A percentile compares a stretch with the other conserved stretches of the same genome.
These are phyloP conservation scores for Candida oleophila DNA, from an alignment of 805 yeast species.

Conservation along the genomic window DNA sequence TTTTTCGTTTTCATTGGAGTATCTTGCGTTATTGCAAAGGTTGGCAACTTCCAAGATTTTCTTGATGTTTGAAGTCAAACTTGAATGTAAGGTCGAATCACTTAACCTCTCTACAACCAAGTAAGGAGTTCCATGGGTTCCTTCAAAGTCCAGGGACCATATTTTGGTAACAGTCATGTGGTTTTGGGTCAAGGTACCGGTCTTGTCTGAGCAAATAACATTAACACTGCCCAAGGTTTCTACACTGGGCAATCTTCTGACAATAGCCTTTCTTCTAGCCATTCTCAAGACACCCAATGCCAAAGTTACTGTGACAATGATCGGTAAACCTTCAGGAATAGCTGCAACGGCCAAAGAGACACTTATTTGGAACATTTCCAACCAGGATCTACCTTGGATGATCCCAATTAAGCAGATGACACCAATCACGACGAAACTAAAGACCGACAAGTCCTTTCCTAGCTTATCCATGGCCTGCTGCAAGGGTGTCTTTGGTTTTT, in stretches of 20 bases:
- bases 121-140: constrained; percentile 37
- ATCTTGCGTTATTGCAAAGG: constrained; percentile 73
- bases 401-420: constrained; percentile 89
- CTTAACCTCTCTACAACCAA: constrained; percentile 48
- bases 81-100: constrained; percentile 39
- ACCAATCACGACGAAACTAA: constrained; percentile 86
- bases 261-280: constrained; percentile 94
- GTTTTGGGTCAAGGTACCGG: constrained; percentile 82
- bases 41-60: constrained; percentile 64
- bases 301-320: constrained; percentile 94
- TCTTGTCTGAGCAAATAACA: constrained; percentile 67
- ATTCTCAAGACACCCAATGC: constrained; percentile 95
- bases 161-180: constrained; percentile 86
- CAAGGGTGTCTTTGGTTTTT: constrained; percentile 96
- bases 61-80: constrained; percentile 54
- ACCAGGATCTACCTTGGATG: constrained; percentile 89
- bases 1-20: constrained; percentile 64
- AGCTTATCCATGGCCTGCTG: constrained; percentile 94
- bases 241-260: constrained; percentile 89
- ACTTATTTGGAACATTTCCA: constrained; percentile 96
- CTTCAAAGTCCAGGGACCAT: constrained; percentile 69
- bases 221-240: constrained; percentile 94
- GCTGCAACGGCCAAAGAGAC: constrained; percentile 99
- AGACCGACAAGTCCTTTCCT: constrained; percentile 84
- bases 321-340: constrained; percentile 97